Conservation (phyloP, 164 flowering plant species). For the Aristolochia contorta region DNA sequence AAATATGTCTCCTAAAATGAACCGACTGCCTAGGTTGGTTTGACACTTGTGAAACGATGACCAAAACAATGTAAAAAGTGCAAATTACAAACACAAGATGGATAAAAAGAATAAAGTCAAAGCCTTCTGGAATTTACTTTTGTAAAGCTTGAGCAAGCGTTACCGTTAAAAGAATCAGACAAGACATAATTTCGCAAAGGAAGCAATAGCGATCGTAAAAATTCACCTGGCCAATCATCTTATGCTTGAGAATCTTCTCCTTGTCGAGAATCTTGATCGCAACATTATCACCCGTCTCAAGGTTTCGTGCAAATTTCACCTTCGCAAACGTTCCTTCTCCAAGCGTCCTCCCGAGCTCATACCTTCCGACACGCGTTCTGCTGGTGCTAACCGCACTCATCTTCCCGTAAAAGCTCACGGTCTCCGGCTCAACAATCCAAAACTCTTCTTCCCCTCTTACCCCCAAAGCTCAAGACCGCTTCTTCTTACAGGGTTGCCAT, state of each 20-base stretch:
- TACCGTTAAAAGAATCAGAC: neutral
- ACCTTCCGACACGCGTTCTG: slow-evolving; percentile 59
- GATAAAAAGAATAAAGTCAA: no score
- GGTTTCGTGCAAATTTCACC: slow-evolving; percentile 69
- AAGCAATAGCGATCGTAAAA: neutral
- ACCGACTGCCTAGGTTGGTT: no score
- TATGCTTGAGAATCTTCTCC: slow-evolving; percentile 65
- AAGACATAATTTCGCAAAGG: neutral
- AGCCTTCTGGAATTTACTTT: no score
- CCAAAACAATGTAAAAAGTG: no score
- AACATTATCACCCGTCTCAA: slow-evolving; percentile 49
- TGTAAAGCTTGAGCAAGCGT: neutral
- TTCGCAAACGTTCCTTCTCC: slow-evolving; percentile 82
- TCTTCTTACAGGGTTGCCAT: slow-evolving; percentile 46
- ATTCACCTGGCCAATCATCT: slow-evolving; percentile 72
- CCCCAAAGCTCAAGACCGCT: slow-evolving; percentile 17
- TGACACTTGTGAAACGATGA: no score
- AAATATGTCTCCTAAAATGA: no score
- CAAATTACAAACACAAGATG: no score
- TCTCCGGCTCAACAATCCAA: neutral
- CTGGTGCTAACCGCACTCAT: neutral
- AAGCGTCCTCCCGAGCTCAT: slow-evolving; percentile 68
- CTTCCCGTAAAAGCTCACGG: neutral
- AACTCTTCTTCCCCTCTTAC: neutral
- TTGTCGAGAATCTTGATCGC: slow-evolving; percentile 81